These are phyloP conservation scores for Immersiporthe knoxdaviesiana DNA, from an alignment of 2,329 filamentous ascomycete species.

Conservation along the genomic window DNA sequence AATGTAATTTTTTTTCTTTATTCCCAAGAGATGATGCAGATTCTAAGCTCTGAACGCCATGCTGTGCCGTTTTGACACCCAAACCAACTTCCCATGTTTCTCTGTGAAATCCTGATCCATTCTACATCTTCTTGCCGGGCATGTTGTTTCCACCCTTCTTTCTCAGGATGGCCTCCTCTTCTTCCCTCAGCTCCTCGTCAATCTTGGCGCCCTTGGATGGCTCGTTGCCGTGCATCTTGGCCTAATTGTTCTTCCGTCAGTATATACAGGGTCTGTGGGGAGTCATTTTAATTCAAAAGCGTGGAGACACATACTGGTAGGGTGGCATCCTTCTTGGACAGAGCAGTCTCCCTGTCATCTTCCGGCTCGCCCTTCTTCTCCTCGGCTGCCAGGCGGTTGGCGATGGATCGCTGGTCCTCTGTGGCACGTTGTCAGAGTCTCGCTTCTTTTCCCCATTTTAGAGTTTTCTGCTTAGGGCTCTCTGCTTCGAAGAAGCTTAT, in stretches of 20 bases:
- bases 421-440: constrained; percentile 9
- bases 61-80: constrained; percentile 16
- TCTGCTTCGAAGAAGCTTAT: neutral
- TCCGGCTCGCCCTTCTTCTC: constrained; percentile 54
- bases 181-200: constrained; percentile 68
- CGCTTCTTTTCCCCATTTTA: neutral
- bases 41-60: constrained; percentile 26
- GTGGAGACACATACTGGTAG: constrained; percentile 58
- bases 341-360: constrained; percentile 47
- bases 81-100: neutral
- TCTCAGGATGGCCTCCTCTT: constrained; percentile 67
- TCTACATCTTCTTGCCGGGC: constrained; percentile 42
- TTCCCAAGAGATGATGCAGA: neutral
- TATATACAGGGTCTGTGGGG: constrained; percentile 13
- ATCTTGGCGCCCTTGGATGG: constrained; percentile 73
- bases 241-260: constrained; percentile 43
- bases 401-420: constrained; percentile 74
- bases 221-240: constrained; percentile 71
- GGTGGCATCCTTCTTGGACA: constrained; percentile 63
- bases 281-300: no score
- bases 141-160: constrained; percentile 54
- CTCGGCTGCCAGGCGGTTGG: constrained; percentile 68
- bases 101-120: neutral
- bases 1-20: neutral
- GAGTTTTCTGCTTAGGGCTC: neutral